Evolutionary conservation across 306 rosid genomes (phyloP), one percentile per base, ranked within the genome.

Genomic region (Malus orientalis): DNA sequence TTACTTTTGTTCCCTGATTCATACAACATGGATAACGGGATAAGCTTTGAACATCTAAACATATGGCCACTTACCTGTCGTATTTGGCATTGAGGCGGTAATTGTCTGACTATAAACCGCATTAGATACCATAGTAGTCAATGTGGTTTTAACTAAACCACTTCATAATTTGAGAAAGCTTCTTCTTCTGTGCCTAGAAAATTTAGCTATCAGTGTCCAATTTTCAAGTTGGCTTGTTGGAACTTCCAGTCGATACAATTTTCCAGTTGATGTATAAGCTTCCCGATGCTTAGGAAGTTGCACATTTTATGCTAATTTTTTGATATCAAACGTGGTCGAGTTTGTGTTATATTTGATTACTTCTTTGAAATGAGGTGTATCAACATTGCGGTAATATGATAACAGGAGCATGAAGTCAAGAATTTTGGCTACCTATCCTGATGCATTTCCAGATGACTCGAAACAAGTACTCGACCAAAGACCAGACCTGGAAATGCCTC

Each of bases 401-500:
- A 6, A 79, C 87, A 95, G 98, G 85, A 88, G 81, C 87, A 92
- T 92, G 92, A 92, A 90, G 85, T 90, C 92, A 6, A 92, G 86
- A 85, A 80, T 95, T 76, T 78, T 83, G 75, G 85, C 91, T 15
- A 84, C 89, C 25, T 92, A 90, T 79, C 99, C 97, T 3, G 97
- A 92, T 62, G 99, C 96, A 23, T 92, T 92, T 84, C 88, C 92
- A 29, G 90, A 82, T 64, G 90, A 86, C 60, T 87, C 89, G 7
- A 79, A 33, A 69, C 67, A 67, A 82, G 85, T 74, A 33, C 76
- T 87, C 32, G 97, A 95, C 79, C 84, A 84, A 78, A 89, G 99
- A 73, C 97, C 97, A 13, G 99, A 92, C 84, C 93, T 95, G 36
- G 99, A 95, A 87, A 69, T 85, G 81, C 97, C 99, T 1, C 84